These are phyloP conservation scores for Alternaria panax DNA, from an alignment of 2,329 filamentous ascomycete species.

Conservation along the genomic window DNA sequence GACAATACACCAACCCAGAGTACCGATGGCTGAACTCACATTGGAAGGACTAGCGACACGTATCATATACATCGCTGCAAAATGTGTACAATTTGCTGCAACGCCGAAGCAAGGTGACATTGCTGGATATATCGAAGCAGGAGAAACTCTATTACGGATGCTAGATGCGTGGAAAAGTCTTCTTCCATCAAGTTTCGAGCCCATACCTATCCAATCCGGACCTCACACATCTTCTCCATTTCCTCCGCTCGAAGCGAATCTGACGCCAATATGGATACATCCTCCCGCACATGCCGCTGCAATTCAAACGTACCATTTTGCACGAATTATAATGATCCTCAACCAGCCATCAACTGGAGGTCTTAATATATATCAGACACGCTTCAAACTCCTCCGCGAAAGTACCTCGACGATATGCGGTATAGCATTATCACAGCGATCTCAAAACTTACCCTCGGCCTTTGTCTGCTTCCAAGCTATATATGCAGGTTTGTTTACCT, in stretches of 20 bases:
- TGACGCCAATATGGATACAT: conserved; percentile 39
- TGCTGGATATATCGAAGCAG: conserved; percentile 51
- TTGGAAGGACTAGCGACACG: conserved; percentile 62
- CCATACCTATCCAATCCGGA: conserved; percentile 44
- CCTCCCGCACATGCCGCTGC: conserved; percentile 51
- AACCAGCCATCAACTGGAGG: conserved; percentile 61
- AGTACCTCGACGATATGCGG: conserved; percentile 59
- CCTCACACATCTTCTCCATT: conserved; percentile 14
- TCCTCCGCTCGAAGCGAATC: conserved; percentile 2
- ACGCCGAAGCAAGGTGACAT: conserved; percentile 55
- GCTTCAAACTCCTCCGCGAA: conserved; percentile 55
- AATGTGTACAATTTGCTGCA: conserved; percentile 65
- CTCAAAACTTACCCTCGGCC: conserved; percentile 36
- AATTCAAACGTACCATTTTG: conserved; percentile 62
- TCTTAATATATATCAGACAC: conserved; percentile 56
- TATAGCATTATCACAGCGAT: conserved; percentile 55
- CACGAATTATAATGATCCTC: conserved; percentile 61
- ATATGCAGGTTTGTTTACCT: conserved; percentile 35
- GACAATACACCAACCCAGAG: conserved; percentile 65
- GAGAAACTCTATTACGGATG: conserved; percentile 57
- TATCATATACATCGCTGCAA: conserved; percentile 63
- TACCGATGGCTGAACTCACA: conserved; percentile 56
- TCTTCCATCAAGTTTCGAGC: conserved; percentile 54
- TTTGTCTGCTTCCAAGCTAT: conserved; percentile 42
- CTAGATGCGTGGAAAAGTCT: conserved; percentile 59